Percentiles rank a stretch among this genome's conserved stretches.
Conservation (phyloP, 2,329 filamentous ascomycete species). For the Phaeoacremonium minimum region DNA sequence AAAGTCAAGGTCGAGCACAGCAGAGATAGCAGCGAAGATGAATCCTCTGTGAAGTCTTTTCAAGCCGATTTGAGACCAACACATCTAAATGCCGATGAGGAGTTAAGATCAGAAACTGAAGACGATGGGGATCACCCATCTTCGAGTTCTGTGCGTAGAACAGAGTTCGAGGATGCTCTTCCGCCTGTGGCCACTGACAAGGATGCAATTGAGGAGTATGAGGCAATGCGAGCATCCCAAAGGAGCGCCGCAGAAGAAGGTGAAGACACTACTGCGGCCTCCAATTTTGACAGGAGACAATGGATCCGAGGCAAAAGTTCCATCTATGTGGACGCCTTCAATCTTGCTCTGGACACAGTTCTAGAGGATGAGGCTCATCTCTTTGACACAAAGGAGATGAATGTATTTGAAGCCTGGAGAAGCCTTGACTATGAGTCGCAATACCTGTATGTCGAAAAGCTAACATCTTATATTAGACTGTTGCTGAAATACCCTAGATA, state of each 20-base stretch:
- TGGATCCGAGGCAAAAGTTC: conserved; percentile 80
- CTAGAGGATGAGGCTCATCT: conserved; percentile 83
- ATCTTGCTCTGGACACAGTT: conserved; percentile 84
- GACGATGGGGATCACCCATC: conserved; percentile 9
- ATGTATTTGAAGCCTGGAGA: conserved; percentile 74
- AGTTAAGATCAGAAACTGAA: conserved; percentile 13
- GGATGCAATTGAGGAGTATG: conserved; percentile 75
- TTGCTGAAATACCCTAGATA: conserved; percentile 53
- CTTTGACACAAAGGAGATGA: conserved; percentile 74
- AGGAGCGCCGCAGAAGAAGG: conserved; percentile 26
- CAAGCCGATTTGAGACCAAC: no score
- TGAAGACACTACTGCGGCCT: conserved; percentile 39
- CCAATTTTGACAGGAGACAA: conserved; percentile 43
- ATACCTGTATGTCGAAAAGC: conserved; percentile 70
- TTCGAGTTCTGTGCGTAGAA: conserved; percentile 27
- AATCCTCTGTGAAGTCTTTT: conserved; percentile 16
- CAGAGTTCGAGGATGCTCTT: conserved; percentile 68
- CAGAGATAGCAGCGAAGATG: conserved; percentile 23
- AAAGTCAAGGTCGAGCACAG: conserved; percentile 23
- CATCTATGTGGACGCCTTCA: conserved; percentile 97
- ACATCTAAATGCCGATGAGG: no score
- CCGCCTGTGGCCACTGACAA: conserved; percentile 63
- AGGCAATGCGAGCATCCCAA: conserved; percentile 60
- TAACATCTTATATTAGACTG: neutral
- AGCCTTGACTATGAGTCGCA: conserved; percentile 77